Percentiles rank a stretch among this genome's conserved stretches.
Evolutionary conservation across 345 rosid genomes (phyloP).

Genomic region (Lumnitzera racemosa): DNA sequence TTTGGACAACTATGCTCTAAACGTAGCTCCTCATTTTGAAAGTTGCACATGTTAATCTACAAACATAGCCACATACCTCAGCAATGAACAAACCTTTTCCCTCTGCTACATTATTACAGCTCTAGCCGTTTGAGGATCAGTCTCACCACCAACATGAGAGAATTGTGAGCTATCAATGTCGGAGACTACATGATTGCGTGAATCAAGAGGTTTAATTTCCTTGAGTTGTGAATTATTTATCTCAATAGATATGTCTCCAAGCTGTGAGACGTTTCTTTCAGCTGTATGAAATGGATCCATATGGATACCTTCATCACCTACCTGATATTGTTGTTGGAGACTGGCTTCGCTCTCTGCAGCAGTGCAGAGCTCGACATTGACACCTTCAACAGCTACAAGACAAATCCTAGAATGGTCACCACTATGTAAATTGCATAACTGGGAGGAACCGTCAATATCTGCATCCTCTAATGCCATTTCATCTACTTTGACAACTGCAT

Average conservation of each 20-base stretch:
- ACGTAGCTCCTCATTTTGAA: too few species aligned
- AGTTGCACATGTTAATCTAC: too few species aligned
- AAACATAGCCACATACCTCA: too few species aligned
- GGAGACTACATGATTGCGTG: constrained; percentile 4
- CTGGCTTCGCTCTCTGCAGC: constrained; percentile 13
- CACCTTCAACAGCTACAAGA: constrained; percentile 25
- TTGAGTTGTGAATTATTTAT: constrained; percentile 7
- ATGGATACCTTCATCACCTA: neutral
- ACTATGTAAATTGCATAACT: constrained; percentile 19
- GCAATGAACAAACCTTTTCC: too few species aligned
- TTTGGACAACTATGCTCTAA: too few species aligned
- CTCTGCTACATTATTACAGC: too few species aligned
- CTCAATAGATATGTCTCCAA: constrained; percentile 7
- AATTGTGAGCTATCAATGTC: constrained; percentile 17
- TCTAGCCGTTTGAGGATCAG: constrained; percentile 5
- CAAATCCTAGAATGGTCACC: constrained; percentile 42
- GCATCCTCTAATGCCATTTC: constrained; percentile 31
- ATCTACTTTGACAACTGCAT: constrained; percentile 45
- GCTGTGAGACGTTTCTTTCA: constrained; percentile 16
- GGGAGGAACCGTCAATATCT: constrained; percentile 25
- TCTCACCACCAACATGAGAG: constrained; percentile 17
- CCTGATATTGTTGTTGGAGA: constrained; percentile 6
- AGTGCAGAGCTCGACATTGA: constrained; percentile 16
- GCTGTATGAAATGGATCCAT: constrained; percentile 9
- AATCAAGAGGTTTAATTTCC: constrained; percentile 4